These are phyloP conservation scores for Eucalyptus rudis DNA, from an alignment of 345 rosid genomes.

Conservation along the genomic window DNA sequence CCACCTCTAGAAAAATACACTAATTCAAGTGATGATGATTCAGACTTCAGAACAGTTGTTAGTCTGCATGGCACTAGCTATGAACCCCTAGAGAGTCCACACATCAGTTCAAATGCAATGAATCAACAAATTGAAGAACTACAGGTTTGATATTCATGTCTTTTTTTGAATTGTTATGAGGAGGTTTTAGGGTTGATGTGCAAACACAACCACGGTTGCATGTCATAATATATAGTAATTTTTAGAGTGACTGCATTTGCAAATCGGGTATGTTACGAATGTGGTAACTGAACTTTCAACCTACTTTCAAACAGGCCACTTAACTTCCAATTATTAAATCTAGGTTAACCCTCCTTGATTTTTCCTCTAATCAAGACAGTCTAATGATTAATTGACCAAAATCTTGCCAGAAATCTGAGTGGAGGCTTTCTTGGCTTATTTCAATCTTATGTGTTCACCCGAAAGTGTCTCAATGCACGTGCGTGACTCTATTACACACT, in stretches of 20 bases:
- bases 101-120: constrained; percentile 27
- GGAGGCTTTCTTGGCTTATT: background rate
- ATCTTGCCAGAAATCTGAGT: background rate
- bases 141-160: constrained; percentile 28
- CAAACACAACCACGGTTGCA: background rate
- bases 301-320: background rate
- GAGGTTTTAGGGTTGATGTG: background rate
- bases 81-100: constrained; percentile 9
- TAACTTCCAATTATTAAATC: background rate
- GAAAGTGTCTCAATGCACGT: background rate
- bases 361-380: background rate
- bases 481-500: background rate
- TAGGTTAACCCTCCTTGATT: background rate
- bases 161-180: background rate
- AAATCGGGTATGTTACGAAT: background rate
- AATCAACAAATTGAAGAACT: constrained; percentile 51
- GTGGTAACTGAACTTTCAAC: background rate
- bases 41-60: constrained; percentile 12
- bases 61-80: constrained; percentile 18
- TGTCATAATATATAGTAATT: background rate
- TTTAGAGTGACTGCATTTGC: background rate
- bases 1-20: constrained; percentile 60
- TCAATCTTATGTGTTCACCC: background rate
- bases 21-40: constrained; percentile 22
- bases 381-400: background rate